These are phyloP conservation scores for Hanseniaspora clermontiae DNA, from an alignment of 805 yeast genomes.

Conservation along the genomic window DNA sequence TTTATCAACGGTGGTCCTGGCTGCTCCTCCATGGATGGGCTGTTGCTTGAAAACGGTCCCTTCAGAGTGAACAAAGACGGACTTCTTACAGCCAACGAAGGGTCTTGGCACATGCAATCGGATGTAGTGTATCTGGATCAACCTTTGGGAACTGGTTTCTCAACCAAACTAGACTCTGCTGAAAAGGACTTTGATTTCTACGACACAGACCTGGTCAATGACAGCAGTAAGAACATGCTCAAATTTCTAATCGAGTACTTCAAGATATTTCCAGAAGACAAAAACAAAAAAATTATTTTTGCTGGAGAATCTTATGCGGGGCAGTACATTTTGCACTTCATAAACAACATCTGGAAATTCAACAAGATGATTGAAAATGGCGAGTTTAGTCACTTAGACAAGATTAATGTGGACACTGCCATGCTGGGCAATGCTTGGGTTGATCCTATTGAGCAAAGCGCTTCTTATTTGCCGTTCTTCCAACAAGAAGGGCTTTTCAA, in stretches of 20 bases:
- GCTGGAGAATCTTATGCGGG: slow-evolving; percentile 98
- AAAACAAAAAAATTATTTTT: slow-evolving; percentile 48
- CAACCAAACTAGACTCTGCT: slow-evolving; percentile 23
- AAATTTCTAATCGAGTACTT: slow-evolving; percentile 55
- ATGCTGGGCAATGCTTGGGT: slow-evolving; percentile 92
- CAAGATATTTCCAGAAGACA: slow-evolving; percentile 60
- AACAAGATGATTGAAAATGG: slow-evolving; percentile 27
- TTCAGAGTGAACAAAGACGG: slow-evolving; percentile 44
- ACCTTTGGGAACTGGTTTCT: slow-evolving; percentile 89
- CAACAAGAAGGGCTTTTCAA: slow-evolving; percentile 45
- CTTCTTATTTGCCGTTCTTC: slow-evolving; percentile 65
- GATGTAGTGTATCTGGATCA: slow-evolving; percentile 83
- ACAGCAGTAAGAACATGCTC: slow-evolving; percentile 52
- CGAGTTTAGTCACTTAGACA: neutral
- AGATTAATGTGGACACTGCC: slow-evolving; percentile 46
- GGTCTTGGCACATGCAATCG: slow-evolving; percentile 73
- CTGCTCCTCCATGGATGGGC: slow-evolving; percentile 96
- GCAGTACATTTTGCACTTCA: slow-evolving; percentile 85
- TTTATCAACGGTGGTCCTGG: slow-evolving; percentile 99
- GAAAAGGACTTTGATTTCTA: slow-evolving; percentile 23
- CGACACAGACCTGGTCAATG: slow-evolving; percentile 37
- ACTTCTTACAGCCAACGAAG: slow-evolving; percentile 44
- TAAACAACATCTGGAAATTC: slow-evolving; percentile 42
- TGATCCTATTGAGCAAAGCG: slow-evolving; percentile 73
- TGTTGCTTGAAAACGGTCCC: slow-evolving; percentile 85